Percentiles rank a stretch among this genome's conserved stretches.
Evolutionary conservation across 768 basidiomycete genomes (phyloP).

Genomic region (Lactarius sp.): DNA sequence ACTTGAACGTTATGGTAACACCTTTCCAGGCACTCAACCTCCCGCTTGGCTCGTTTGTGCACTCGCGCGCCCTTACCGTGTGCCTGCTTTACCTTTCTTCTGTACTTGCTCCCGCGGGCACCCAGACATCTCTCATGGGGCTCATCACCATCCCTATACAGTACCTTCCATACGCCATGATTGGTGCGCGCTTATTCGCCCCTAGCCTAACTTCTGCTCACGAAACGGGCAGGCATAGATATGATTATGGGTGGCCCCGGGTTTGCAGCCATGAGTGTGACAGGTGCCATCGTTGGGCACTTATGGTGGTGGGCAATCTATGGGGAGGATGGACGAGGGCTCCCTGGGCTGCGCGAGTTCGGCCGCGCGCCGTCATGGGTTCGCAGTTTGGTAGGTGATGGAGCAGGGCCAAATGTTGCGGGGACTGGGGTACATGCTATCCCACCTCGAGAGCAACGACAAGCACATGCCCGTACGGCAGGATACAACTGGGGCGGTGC

Average conservation of each 20-base stretch:
- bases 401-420: conserved; percentile 34
- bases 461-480: conserved; percentile 25
- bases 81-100: conserved; percentile 67
- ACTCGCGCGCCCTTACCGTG: conserved; percentile 61
- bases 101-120: conserved; percentile 56
- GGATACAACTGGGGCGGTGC: conserved; percentile 48
- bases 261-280: conserved; percentile 52
- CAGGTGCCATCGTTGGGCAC: conserved; percentile 75
- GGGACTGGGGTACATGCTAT: conserved; percentile 51
- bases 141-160: conserved; percentile 65
- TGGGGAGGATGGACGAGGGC: conserved; percentile 48
- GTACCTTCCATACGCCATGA: conserved; percentile 71
- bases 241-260: conserved; percentile 54
- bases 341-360: conserved; percentile 55
- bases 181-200: conserved; percentile 33
- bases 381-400: conserved; percentile 28
- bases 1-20: background rate
- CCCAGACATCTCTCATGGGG: conserved; percentile 73
- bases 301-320: conserved; percentile 73
- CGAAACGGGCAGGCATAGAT: conserved; percentile 43
- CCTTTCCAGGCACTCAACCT: conserved; percentile 46
- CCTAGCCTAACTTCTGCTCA: background rate
- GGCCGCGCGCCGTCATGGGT: conserved; percentile 23
- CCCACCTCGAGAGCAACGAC: conserved; percentile 43
- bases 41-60: conserved; percentile 52